Evolutionary conservation across 192 early-diverging fungal genomes (phyloP), one percentile per base, ranked within the genome.

Genomic region (Mortierella claussenii): DNA sequence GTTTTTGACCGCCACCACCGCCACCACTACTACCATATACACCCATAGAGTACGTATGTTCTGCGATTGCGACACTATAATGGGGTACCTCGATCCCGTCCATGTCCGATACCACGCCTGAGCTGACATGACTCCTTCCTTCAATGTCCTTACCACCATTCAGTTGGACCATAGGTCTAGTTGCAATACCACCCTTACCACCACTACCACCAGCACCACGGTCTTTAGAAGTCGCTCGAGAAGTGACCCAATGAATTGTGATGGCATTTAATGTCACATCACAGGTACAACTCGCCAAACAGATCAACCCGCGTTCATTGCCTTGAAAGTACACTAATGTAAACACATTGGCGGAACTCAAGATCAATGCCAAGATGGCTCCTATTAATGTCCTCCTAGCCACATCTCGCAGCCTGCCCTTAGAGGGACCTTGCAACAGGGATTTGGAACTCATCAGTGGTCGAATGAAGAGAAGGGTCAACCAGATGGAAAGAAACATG

Each of bases 211-310:
- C n/a, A n/a, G n/a, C n/a, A n/a, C n/a, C n/a, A n/a, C 43, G 23
- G 11, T 45, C 44, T 12, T 46, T 68, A 17, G 55, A 40, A 11
- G n/a, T 40, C 8, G 33, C 69, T 32, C 61, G 59, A 17, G 62
- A 66, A 2, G 73, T 81, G 24, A 84, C 82, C 82, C 82, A 84
- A 55, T 81, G 80, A 21, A 84, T 71, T 1, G 79, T 81, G 10
- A 54, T 50, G 11, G 78, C 67, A 54, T 81, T 84, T 24, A 84
- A 44, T 0, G 80, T 81, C 4, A 84, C 82, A 61, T 84, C 82
- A 18, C 69, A 43, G 15, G 73, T 73, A 55, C 82, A 84, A 15
- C 63, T 71, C 5, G 76, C 66, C 54, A 84, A 51, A 50, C 82
- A 84, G 23, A 84, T 47, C 26, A 81, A 36, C 12, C 82, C 82